Base-by-base conservation (phyloP, 345 rosid species). In the Microthlaspi erraticum region DNA sequence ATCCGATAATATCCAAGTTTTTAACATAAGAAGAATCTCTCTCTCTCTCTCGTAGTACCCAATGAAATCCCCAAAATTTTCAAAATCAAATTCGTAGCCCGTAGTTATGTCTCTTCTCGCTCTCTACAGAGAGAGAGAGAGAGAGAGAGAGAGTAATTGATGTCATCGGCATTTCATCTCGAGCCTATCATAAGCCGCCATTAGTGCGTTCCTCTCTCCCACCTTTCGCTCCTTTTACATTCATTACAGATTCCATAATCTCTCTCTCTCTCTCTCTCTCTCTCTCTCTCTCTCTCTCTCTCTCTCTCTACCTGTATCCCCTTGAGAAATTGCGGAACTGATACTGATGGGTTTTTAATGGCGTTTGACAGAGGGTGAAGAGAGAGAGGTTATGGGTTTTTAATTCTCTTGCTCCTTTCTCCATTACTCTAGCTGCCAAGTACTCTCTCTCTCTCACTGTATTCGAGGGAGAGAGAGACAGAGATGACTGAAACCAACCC, bases 141-240 rank as follows among this genome's bases (percentile, higher is more conserved):
- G 53, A 67, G 38, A 50, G 53, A 62, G 43, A 34, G 38, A 34
- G 62, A 9, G 71, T 46, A 75, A 53, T 44, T 37, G 50, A 75
- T 51, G 26, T 17, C 51, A 23, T 71, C 11, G 8, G 43, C 18
- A 5, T 46, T 73, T 65, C 41, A 23, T 34, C 53, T 51, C 46
- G 57, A 60, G 60, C 78, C 73, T 74, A 60, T 60, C 44, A 60
- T 75, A 68, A 69, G 79, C 75, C 79, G 75, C 75, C 79, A 69
- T 76, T 76, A 76, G 71, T 76, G 74, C 74, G 29, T 37, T 63
- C 49, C 20, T 38, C 46, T 70, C 42, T 57, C 55, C 66, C 74
- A 59, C 68, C 60, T 72, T 72, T 70, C 59, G 9, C 71, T 68
- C 79, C 66, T 69, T 66, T 49, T 13, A 76, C 79, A 76, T 76